Evolutionary conservation across 768 basidiomycete species (phyloP), one percentile per base, ranked within the genome.

Genomic region (Neoboletus subvelutipes): DNA sequence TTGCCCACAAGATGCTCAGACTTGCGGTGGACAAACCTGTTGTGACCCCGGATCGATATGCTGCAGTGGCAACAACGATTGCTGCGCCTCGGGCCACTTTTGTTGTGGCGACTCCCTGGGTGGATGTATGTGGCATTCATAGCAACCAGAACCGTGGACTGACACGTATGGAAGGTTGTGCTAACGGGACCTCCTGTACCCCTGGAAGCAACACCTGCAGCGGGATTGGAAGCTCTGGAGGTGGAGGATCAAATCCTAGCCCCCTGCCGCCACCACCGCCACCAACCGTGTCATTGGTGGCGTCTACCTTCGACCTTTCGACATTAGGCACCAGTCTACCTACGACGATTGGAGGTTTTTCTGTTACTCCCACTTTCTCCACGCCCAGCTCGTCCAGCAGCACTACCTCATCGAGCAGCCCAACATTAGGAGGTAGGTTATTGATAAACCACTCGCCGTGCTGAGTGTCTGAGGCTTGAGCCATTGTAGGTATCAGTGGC

Each of bases 71-170:
- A 33, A 45, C n/a, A 5, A 0, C 0, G 18, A 11, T 9, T 67
- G 67, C 22, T 68, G 66, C 20, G 42, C 22, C 28, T 0, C 45
- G 8, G 61, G 65, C 43, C 18, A 5, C 26, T 42, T 51, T 24
- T 70, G 68, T 20, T 69, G 68, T 29, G 61, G 55, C 34, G 68
- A 69, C 34, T 42, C 42, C 10, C 34, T 42, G 29, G 68, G 68
- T 31, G 62, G 56, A 52, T 69, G 68, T 70, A 45, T 26, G 68
- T 64, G 12, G 8, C 13, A 12, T 29, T 45, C 31, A 9, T 24
- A 1, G 6, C 26, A 13, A 10, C 5, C 11, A 15, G 22, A 2
- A 15, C 2, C 20, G 15, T 31, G 28, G 48, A 49, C 57, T 67
- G 24, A 62, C n/a, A 11, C 26, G 17, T 0, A 6, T 28, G 29